Evolutionary conservation across 169 alveolate species (phyloP), one percentile per base, ranked within the genome.

Genomic region (Plasmodium gallinaceum): DNA sequence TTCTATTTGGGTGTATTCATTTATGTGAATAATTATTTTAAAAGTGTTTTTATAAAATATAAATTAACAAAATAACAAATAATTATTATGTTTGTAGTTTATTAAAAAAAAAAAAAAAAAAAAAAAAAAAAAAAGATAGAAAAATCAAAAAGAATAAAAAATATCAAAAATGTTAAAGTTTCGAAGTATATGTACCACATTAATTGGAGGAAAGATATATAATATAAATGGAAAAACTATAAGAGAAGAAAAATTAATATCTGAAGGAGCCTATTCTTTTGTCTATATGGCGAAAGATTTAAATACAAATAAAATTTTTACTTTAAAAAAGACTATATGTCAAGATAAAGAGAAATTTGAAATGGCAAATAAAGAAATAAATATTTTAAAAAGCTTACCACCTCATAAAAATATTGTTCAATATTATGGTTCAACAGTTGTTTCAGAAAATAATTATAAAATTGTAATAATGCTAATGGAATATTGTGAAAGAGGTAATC

Each of bases 251-350:
- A 83, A 86, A 22, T 5, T 78, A 61, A 46, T 94, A 24, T 90
- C 96, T 37, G 94, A 92, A 68, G 97, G 97, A 12, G 96, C 96
- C 0, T 95, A 80, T 75, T 96, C 95, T 7, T 93, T 80, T 52
- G 96, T 95, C 0, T 93, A 92, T 72, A 42, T 85, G 73, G 96
- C 92, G 14, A 78, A 88, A n/a, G 96, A 95, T 48, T 45, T 66
- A 22, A 86, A 71, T 46, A 94, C 96, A n/a, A 62, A 65, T 24
- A 71, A 88, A 32, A n/a, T 58, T 16, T 93, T 69, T 52, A 95
- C 96, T 18, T 74, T 94, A 57, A 95, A 95, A 78, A 92, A 90
- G 68, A 91, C 95, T 7, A 48, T 71, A 43, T 70, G 93, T 62
- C 83, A 90, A 74, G 65, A 75, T 52, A 76, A 93, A 52, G 93